Evolutionary conservation across 2,329 filamentous ascomycete genomes (phyloP).

Genomic region (Talaromyces sp.): DNA sequence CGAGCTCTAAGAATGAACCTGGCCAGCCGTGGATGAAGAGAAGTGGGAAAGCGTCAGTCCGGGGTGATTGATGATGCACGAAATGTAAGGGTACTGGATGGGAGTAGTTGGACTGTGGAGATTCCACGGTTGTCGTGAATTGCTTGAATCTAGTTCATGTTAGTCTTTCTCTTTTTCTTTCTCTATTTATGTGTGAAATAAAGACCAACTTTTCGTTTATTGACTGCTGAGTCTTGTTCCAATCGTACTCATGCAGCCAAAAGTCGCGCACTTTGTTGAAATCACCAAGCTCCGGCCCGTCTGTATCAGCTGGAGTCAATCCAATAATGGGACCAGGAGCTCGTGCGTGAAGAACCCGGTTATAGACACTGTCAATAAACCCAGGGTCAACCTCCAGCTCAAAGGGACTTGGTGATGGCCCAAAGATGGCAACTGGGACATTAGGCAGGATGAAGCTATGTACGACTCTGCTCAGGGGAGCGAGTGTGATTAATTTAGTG

Average conservation of each 20-base stretch:
- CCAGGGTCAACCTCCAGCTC: too few species aligned
- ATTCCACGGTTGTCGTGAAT: background rate
- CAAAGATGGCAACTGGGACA: too few species aligned
- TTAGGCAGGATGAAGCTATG: too few species aligned
- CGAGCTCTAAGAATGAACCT: conserved; percentile 29
- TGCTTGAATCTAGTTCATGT: background rate
- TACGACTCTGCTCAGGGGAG: too few species aligned
- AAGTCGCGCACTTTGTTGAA: background rate
- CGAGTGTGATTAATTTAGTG: too few species aligned
- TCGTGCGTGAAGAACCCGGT: too few species aligned
- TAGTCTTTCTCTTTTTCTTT: too few species aligned
- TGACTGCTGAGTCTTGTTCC: background rate
- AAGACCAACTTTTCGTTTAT: background rate
- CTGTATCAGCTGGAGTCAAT: background rate
- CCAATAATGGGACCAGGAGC: too few species aligned
- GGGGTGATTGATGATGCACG: conserved; percentile 13
- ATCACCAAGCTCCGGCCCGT: background rate
- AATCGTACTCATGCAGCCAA: background rate
- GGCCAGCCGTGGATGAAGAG: conserved; percentile 33
- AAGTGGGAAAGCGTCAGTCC: conserved; percentile 27
- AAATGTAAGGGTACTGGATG: conserved; percentile 16
- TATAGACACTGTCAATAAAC: too few species aligned
- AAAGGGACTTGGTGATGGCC: too few species aligned
- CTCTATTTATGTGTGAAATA: too few species aligned
- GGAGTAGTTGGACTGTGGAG: background rate